Evolutionary conservation across 1,139 yeast species (phyloP).

Genomic region (Meyerozyma guilliermondii): DNA sequence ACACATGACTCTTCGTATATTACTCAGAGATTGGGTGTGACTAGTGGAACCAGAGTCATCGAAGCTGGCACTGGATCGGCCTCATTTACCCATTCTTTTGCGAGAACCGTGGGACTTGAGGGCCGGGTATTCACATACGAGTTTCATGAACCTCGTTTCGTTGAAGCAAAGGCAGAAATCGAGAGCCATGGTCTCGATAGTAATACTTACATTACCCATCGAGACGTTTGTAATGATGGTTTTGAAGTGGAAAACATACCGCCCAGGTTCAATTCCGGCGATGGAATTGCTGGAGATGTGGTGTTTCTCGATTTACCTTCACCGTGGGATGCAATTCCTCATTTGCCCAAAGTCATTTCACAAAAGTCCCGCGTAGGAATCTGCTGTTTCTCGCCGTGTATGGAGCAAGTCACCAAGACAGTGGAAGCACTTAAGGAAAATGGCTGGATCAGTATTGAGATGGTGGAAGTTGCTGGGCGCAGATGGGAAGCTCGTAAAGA

Average conservation of each 20-base stretch:
- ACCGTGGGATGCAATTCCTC: slow-evolving; percentile 95
- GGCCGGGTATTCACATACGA: slow-evolving; percentile 83
- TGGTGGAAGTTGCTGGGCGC: slow-evolving; percentile 85
- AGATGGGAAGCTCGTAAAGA: slow-evolving; percentile 90
- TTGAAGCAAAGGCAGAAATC: slow-evolving; percentile 77
- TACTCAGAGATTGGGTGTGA: slow-evolving; percentile 70
- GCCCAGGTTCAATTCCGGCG: slow-evolving; percentile 22
- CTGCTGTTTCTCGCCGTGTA: slow-evolving; percentile 96
- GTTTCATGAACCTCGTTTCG: slow-evolving; percentile 79
- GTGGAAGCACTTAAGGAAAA: slow-evolving; percentile 64
- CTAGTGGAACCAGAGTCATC: slow-evolving; percentile 72
- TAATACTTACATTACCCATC: slow-evolving; percentile 62
- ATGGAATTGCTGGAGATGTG: slow-evolving; percentile 52
- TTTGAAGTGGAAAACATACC: slow-evolving; percentile 48
- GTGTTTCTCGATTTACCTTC: slow-evolving; percentile 91
- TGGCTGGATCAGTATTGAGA: slow-evolving; percentile 89
- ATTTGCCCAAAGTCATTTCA: slow-evolving; percentile 59
- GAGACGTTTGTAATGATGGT: slow-evolving; percentile 91
- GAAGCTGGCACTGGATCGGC: slow-evolving; percentile 99
- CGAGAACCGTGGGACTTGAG: slow-evolving; percentile 60
- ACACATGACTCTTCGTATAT: slow-evolving; percentile 94
- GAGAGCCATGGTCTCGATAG: slow-evolving; percentile 59
- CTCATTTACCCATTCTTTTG: slow-evolving; percentile 88
- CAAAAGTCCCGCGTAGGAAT: slow-evolving; percentile 52
- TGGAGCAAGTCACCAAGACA: slow-evolving; percentile 91